Percentiles rank a stretch among this genome's conserved stretches.
phyloP scores from a whole-genome alignment of 2,329 filamentous ascomycete genomes.

The Teratosphaeria destructans region DNA sequence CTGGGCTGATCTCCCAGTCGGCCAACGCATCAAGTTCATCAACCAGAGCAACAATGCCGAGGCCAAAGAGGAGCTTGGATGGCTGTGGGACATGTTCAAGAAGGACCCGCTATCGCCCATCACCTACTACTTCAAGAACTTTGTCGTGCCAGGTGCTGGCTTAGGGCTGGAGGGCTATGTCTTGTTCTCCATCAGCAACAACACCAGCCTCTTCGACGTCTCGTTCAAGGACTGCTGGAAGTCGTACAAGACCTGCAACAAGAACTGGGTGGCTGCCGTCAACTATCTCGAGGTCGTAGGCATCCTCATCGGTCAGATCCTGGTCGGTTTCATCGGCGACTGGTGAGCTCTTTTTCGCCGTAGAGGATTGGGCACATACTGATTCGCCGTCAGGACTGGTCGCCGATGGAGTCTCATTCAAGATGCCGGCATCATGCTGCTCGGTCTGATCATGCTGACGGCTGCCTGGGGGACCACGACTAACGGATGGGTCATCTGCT shows the following conservation, averaged over 20 bases:
- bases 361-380: not conserved
- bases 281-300: slow-evolving; percentile 85
- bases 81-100: slow-evolving; percentile 5
- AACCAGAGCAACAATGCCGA: slow-evolving; percentile 1
- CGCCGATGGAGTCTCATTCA: slow-evolving; percentile 89
- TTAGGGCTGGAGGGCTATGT: slow-evolving; percentile 4
- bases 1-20: slow-evolving; percentile 1
- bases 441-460: slow-evolving; percentile 79
- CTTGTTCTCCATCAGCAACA: slow-evolving; percentile 4
- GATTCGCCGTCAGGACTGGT: slow-evolving; percentile 41
- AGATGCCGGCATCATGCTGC: slow-evolving; percentile 81
- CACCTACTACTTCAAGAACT: slow-evolving; percentile 3
- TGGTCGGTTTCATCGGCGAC: slow-evolving; percentile 67
- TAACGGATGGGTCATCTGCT: slow-evolving; percentile 91
- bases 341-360: slow-evolving; percentile 30
- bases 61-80: slow-evolving; percentile 1
- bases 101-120: slow-evolving; percentile 2
- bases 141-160: slow-evolving; percentile 2
- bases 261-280: slow-evolving; percentile 69
- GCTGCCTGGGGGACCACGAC: slow-evolving; percentile 75
- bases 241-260: slow-evolving; percentile 48
- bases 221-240: slow-evolving; percentile 2
- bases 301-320: slow-evolving; percentile 82
- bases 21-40: slow-evolving; percentile 2
- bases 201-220: not conserved